Percentiles rank a stretch among this genome's conserved stretches.
Conservation (phyloP, 148 eudicot genomes). For the Nepenthes mirabilis region DNA sequence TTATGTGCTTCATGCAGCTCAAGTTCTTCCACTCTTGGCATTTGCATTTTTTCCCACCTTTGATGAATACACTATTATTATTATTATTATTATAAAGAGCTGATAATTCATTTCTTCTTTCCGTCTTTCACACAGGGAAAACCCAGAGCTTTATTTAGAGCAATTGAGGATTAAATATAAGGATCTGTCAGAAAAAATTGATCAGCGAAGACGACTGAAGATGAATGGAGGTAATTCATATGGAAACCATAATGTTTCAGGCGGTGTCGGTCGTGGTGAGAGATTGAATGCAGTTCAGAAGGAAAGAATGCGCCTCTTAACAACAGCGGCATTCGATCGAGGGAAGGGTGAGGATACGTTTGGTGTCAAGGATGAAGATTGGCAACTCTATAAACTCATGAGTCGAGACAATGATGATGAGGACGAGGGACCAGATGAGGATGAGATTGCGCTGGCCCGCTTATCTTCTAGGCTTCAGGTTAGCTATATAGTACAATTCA, state of each 20-base stretch:
- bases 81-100: no score
- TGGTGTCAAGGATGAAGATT: conserved; percentile 91
- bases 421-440: conserved; percentile 73
- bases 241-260: conserved; percentile 52
- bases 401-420: conserved; percentile 90
- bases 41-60: no score
- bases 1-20: no score
- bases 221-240: conserved; percentile 54
- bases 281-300: conserved; percentile 88
- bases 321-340: conserved; percentile 95
- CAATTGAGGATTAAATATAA: conserved; percentile 59
- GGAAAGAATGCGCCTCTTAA: conserved; percentile 94
- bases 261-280: conserved; percentile 96
- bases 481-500: not conserved
- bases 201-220: conserved; percentile 75
- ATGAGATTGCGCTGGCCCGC: conserved; percentile 75
- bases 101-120: not conserved
- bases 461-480: conserved; percentile 78
- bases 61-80: no score
- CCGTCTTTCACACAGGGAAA: conserved; percentile 38
- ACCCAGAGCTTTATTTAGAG: conserved; percentile 78
- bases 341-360: conserved; percentile 99
- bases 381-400: conserved; percentile 97
- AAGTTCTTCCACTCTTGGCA: no score
- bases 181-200: conserved; percentile 75